These are phyloP conservation scores for Pythium sukuiense DNA, from an alignment of 352 stramenopile genomes.

Conservation along the genomic window DNA sequence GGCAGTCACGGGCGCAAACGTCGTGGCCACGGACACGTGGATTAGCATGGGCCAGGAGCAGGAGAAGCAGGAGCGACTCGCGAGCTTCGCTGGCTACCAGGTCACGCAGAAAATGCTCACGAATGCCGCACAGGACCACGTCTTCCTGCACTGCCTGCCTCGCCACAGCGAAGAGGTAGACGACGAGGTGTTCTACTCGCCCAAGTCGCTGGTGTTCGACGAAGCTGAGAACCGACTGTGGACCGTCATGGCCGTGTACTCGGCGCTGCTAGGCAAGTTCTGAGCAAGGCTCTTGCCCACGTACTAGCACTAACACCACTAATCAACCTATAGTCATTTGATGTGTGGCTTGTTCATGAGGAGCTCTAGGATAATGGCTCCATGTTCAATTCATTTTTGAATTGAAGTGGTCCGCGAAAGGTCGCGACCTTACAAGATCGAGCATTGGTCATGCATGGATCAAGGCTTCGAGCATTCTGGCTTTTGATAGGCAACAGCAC, in stretches of 20 bases:
- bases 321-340: too few species aligned
- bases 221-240: conserved; percentile 99
- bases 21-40: conserved; percentile 98
- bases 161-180: conserved; percentile 96
- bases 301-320: too few species aligned
- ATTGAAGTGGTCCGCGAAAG: not conserved
- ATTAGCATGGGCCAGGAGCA: conserved; percentile 95
- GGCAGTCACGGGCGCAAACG: conserved; percentile 92
- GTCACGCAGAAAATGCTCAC: conserved; percentile 92
- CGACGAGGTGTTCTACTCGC: conserved; percentile 97
- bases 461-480: not conserved
- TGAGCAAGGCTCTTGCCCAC: conserved; percentile 17
- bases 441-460: not conserved
- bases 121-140: conserved; percentile 87
- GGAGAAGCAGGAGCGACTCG: conserved; percentile 92
- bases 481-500: too few species aligned
- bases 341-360: too few species aligned
- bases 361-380: too few species aligned
- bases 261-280: conserved; percentile 63
- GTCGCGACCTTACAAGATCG: not conserved
- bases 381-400: conserved; percentile 1
- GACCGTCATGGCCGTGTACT: conserved; percentile 97
- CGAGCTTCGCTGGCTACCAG: conserved; percentile 96
- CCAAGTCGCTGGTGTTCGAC: conserved; percentile 95
- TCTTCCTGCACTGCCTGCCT: conserved; percentile 98